A percentile compares a stretch with the other conserved stretches of the same genome.
Conservation (phyloP, 2,329 filamentous ascomycete species). For the Emmonsiellopsis sp. region DNA sequence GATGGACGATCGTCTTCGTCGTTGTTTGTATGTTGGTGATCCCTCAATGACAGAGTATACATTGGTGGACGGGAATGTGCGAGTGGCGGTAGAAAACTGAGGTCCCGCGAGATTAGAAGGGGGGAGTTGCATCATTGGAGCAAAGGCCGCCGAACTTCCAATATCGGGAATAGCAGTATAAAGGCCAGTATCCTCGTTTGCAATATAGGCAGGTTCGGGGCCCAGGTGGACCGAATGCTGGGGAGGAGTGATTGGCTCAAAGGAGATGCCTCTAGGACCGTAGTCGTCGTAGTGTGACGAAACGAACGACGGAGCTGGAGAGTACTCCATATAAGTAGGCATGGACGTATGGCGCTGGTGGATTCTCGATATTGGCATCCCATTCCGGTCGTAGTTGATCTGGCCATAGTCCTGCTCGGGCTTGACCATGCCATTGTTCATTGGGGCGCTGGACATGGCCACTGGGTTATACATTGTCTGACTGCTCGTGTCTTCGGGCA, state of each 20-base stretch:
- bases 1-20: conserved; percentile 84
- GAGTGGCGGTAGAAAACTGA: conserved; percentile 64
- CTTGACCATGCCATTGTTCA: conserved; percentile 70
- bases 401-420: conserved; percentile 76
- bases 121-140: conserved; percentile 83
- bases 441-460: conserved; percentile 59
- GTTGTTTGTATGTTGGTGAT: conserved; percentile 97
- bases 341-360: conserved; percentile 97
- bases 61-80: conserved; percentile 62
- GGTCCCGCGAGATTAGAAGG: conserved; percentile 72
- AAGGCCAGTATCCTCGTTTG: conserved; percentile 91
- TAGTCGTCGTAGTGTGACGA: conserved; percentile 99
- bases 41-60: conserved; percentile 96
- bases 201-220: conserved; percentile 89
- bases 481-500: conserved; percentile 53
- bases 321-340: conserved; percentile 97
- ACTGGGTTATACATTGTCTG: conserved; percentile 65
- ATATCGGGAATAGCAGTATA: conserved; percentile 94
- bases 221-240: conserved; percentile 76
- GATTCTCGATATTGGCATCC: conserved; percentile 68
- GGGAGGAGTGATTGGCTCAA: conserved; percentile 91
- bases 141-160: conserved; percentile 60
- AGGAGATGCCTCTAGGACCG: conserved; percentile 90
- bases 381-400: conserved; percentile 85
- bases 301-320: conserved; percentile 91